phyloP scores from a whole-genome alignment of 129 eudicot species.

The Rutidosis leptorrhynchoides region DNA sequence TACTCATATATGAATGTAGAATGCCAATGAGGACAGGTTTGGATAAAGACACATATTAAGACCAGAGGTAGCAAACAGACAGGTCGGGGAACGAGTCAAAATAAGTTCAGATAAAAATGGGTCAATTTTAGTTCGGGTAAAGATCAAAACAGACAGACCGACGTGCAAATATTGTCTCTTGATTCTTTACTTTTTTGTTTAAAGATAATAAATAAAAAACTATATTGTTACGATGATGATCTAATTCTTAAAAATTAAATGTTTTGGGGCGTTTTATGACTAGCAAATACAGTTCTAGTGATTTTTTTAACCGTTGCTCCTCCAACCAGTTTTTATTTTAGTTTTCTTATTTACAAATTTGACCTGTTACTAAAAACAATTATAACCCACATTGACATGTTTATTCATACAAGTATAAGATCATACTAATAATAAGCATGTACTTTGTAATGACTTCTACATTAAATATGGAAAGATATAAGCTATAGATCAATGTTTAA shows the following conservation, averaged over 20 bases:
- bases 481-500: background rate
- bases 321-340: background rate
- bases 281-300: background rate
- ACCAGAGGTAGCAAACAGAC: background rate
- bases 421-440: background rate
- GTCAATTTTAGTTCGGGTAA: background rate
- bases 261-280: background rate
- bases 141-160: too few species aligned
- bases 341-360: background rate
- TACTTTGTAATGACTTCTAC: background rate
- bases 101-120: background rate
- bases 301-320: background rate
- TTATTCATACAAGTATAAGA: background rate
- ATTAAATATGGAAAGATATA: too few species aligned
- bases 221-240: background rate
- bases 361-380: background rate
- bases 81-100: background rate
- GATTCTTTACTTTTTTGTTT: background rate
- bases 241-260: background rate
- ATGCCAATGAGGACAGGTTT: background rate
- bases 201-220: too few species aligned
- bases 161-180: background rate
- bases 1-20: background rate
- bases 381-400: constrained; percentile 1
- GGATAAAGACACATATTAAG: background rate